Evolutionary conservation across 257 asterid species (phyloP).

Genomic region (Nicotiana sylvestris): DNA sequence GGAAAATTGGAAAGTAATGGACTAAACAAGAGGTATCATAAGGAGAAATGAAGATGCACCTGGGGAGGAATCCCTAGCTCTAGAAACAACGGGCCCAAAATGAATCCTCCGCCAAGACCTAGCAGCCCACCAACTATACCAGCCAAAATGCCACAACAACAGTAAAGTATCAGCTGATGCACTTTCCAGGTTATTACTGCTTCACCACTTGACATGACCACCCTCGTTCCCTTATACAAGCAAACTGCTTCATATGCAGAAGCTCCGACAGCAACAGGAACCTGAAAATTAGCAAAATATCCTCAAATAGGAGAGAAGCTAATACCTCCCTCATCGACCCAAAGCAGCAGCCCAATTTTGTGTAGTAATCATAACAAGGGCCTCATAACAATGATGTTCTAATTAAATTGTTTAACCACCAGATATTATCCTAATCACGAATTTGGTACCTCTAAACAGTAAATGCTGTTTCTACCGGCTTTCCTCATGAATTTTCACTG

Average conservation of each 20-base stretch:
- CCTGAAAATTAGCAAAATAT: conserved; percentile 25
- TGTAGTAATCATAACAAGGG: background rate
- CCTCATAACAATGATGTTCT: background rate
- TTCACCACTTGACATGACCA: conserved; percentile 41
- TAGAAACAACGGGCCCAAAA: conserved; percentile 50
- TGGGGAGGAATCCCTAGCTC: conserved; percentile 68
- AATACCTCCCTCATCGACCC: background rate
- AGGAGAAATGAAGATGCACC: conserved; percentile 23
- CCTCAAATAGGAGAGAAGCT: background rate
- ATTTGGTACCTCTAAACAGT: background rate
- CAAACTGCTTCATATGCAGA: conserved; percentile 51
- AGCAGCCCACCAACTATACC: conserved; percentile 63
- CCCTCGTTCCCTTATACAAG: conserved; percentile 49
- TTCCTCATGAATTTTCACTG: background rate
- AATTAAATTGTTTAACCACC: background rate
- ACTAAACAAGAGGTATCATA: background rate
- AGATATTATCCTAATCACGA: background rate
- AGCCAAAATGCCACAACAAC: conserved; percentile 49
- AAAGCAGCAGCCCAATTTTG: background rate
- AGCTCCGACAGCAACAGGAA: conserved; percentile 53
- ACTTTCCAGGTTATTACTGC: conserved; percentile 38
- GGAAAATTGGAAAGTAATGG: background rate
- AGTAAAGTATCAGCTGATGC: conserved; percentile 40
- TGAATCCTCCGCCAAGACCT: conserved; percentile 74
- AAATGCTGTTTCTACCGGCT: background rate